Conservation (phyloP, 371 early-diverging fungal genomes). For the Dichotomocladium elegans region DNA sequence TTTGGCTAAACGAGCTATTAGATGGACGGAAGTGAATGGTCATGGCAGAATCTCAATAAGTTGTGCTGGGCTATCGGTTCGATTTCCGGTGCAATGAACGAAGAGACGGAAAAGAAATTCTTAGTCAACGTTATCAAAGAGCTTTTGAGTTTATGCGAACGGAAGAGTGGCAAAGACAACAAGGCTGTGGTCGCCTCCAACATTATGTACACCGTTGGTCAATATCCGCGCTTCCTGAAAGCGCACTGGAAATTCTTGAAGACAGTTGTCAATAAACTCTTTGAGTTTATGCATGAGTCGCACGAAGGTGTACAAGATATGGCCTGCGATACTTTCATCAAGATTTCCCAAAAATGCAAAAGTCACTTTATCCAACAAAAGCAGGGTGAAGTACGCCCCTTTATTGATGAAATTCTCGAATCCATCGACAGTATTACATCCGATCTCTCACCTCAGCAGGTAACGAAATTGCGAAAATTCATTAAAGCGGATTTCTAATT, state of each 20-base stretch:
- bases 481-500: no score
- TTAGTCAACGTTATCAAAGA: constrained; percentile 97
- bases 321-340: constrained; percentile 99
- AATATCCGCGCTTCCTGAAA: constrained; percentile 98
- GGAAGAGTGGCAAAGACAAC: constrained; percentile 96
- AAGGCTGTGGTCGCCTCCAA: constrained; percentile 99
- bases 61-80: constrained; percentile 99
- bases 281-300: constrained; percentile 99
- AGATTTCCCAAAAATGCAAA: constrained; percentile 96
- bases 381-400: constrained; percentile 79
- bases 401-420: constrained; percentile 91
- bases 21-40: constrained; percentile 94
- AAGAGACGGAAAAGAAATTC: constrained; percentile 97
- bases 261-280: constrained; percentile 99
- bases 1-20: no score
- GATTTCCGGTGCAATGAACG: constrained; percentile 95
- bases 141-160: constrained; percentile 89
- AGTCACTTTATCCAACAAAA: constrained; percentile 93
- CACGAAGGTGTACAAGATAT: constrained; percentile 99
- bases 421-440: constrained; percentile 77
- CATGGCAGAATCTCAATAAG: constrained; percentile 95
- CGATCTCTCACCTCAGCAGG: constrained; percentile 88
- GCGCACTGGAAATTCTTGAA: constrained; percentile 99
- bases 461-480: no score
- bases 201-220: constrained; percentile 99